Percentiles rank a stretch among this genome's conserved stretches.
phyloP scores from a whole-genome alignment of 169 alveolate species.

The Babesia gibsoni region DNA sequence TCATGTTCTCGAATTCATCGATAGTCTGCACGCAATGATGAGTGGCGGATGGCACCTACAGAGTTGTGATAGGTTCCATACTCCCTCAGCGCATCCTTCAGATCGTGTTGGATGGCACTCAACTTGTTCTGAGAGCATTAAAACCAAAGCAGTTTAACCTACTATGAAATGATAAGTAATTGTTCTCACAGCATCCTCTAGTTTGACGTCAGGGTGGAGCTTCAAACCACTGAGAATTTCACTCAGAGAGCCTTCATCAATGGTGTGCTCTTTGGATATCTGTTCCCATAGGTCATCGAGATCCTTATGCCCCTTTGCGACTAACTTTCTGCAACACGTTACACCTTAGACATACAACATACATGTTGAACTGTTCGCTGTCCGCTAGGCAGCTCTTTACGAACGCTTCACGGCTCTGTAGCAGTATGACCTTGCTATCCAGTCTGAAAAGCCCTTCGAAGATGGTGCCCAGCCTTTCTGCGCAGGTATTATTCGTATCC shows the following conservation, averaged over 20 bases:
- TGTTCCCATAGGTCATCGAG: neutral
- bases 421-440: neutral
- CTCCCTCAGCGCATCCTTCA: slow-evolving; percentile 28
- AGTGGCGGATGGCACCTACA: neutral
- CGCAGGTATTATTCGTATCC: neutral
- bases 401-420: slow-evolving; percentile 4
- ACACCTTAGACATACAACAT: neutral
- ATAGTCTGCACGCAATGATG: neutral
- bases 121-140: slow-evolving; percentile 7
- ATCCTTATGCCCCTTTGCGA: slow-evolving; percentile 23
- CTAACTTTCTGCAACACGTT: neutral
- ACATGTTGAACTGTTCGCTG: slow-evolving; percentile 21
- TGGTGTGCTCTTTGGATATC: slow-evolving; percentile 2
- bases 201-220: neutral
- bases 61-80: slow-evolving; percentile 20
- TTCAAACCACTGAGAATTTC: slow-evolving; percentile 26
- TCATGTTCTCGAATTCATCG: slow-evolving; percentile 12
- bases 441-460: slow-evolving; percentile 24
- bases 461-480: slow-evolving; percentile 1
- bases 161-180: slow-evolving; percentile 21
- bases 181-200: slow-evolving; percentile 4
- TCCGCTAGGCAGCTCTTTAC: slow-evolving; percentile 17
- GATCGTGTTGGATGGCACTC: slow-evolving; percentile 14
- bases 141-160: neutral
- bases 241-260: slow-evolving; percentile 6